Conservation (phyloP, 2,329 filamentous ascomycete species). For the Teratosphaeria viscida region DNA sequence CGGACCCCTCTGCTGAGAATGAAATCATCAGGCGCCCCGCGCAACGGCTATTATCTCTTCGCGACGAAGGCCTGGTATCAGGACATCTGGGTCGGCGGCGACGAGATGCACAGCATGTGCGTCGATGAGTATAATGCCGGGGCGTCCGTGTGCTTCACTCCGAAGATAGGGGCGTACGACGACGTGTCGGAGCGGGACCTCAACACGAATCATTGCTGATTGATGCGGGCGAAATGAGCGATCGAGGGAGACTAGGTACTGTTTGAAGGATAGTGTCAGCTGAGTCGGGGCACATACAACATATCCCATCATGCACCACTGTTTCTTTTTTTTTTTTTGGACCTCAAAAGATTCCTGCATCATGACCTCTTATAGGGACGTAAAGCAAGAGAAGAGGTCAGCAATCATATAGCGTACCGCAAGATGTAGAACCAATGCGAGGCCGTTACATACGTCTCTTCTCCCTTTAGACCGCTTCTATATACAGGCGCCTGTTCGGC, state of each 20-base stretch:
- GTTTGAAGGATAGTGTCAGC: too few relatives aligned
- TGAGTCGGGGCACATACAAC: too few relatives aligned
- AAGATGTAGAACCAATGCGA: background rate
- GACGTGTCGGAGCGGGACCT: too few relatives aligned
- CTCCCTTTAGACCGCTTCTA: background rate
- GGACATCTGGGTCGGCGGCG: background rate
- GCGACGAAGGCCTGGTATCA: background rate
- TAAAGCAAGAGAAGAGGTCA: background rate
- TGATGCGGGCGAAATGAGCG: too few relatives aligned
- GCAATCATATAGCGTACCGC: background rate
- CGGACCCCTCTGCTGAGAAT: too few relatives aligned
- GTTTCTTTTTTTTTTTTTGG: too few relatives aligned
- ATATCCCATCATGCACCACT: too few relatives aligned
- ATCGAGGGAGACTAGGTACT: too few relatives aligned
- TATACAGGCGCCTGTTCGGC: background rate
- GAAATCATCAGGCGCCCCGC: background rate
- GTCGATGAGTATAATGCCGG: background rate
- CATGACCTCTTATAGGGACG: too few relatives aligned
- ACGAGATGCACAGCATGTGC: background rate
- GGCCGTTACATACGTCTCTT: background rate
- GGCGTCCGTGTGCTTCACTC: background rate
- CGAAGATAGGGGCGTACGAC: background rate
- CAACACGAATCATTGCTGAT: too few relatives aligned
- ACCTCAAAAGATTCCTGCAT: too few relatives aligned
- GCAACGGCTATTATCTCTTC: background rate